phyloP scores from a whole-genome alignment of 495 filamentous ascomycete species.

The Penicillium ochrochloron region DNA sequence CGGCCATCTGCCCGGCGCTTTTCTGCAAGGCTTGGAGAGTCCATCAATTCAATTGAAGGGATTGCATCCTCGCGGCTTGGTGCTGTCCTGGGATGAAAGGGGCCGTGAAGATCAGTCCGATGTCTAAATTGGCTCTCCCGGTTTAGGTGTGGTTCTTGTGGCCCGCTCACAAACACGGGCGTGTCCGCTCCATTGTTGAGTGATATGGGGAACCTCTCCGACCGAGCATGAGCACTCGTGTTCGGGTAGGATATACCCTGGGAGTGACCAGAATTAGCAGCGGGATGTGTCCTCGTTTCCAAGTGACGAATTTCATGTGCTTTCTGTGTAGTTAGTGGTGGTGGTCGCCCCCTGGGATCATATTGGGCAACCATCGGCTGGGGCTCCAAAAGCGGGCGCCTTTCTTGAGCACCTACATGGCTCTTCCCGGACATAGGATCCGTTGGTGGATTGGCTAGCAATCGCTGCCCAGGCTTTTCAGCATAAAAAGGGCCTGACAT shows the following conservation, averaged over 20 bases:
- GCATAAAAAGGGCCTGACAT: conserved; percentile 22
- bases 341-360: conserved; percentile 14
- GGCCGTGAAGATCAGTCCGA: conserved; percentile 20
- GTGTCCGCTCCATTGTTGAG: conserved; percentile 29
- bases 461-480: conserved; percentile 24
- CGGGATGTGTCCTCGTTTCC: conserved; percentile 24
- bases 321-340: conserved; percentile 39
- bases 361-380: conserved; percentile 15
- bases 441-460: conserved; percentile 14
- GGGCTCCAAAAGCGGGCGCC: conserved; percentile 18
- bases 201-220: conserved; percentile 25
- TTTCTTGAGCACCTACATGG: conserved; percentile 24
- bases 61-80: conserved; percentile 39
- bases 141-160: conserved; percentile 30
- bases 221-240: conserved; percentile 22
- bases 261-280: conserved; percentile 22
- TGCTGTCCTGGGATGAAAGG: conserved; percentile 25
- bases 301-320: conserved; percentile 31
- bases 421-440: conserved; percentile 13
- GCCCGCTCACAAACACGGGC: conserved; percentile 47
- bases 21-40: conserved; percentile 35
- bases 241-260: conserved; percentile 25
- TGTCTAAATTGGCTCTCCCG: conserved; percentile 26
- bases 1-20: conserved; percentile 33
- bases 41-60: conserved; percentile 53